Evolutionary conservation across 2,329 filamentous ascomycete species (phyloP).

Genomic region (Hypoxylon sp.): DNA sequence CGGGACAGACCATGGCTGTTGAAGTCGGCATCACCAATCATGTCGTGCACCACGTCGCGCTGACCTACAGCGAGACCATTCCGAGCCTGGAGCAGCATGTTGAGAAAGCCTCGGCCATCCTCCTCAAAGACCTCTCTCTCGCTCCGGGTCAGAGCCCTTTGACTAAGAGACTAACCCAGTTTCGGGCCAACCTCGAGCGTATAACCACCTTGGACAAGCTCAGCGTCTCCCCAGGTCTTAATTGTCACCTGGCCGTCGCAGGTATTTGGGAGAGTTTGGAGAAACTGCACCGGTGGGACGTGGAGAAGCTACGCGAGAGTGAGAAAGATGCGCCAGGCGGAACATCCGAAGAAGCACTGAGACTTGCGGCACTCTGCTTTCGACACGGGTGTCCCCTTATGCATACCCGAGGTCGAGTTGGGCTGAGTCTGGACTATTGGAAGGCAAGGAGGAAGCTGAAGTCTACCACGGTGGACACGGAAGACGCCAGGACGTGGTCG

Average conservation of each 20-base stretch:
- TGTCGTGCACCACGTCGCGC: conserved; percentile 66
- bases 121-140: conserved; percentile 70
- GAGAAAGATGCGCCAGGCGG: conserved; percentile 55
- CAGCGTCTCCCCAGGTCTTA: conserved; percentile 71
- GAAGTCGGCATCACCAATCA: conserved; percentile 70
- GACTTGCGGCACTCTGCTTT: conserved; percentile 70
- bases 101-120: conserved; percentile 68
- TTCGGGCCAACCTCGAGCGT: conserved; percentile 74
- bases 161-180: conserved; percentile 74
- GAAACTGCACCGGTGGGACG: conserved; percentile 75
- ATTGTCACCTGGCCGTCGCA: conserved; percentile 79
- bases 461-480: conserved; percentile 47
- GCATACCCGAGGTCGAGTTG: conserved; percentile 72
- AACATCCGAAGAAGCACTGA: conserved; percentile 58
- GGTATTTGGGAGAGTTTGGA: conserved; percentile 76
- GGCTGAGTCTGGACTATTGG: conserved; percentile 81
- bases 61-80: conserved; percentile 68
- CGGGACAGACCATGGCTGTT: conserved; percentile 66
- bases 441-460: conserved; percentile 64
- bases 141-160: conserved; percentile 67
- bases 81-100: conserved; percentile 67
- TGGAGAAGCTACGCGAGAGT: conserved; percentile 63
- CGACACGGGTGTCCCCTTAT: conserved; percentile 75
- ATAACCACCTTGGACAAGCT: conserved; percentile 75
- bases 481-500: conserved; percentile 65